A percentile compares a stretch with the other conserved stretches of the same genome.
phyloP scores from a whole-genome alignment of 2,329 filamentous ascomycete genomes.

The Exophiala viscosa region DNA sequence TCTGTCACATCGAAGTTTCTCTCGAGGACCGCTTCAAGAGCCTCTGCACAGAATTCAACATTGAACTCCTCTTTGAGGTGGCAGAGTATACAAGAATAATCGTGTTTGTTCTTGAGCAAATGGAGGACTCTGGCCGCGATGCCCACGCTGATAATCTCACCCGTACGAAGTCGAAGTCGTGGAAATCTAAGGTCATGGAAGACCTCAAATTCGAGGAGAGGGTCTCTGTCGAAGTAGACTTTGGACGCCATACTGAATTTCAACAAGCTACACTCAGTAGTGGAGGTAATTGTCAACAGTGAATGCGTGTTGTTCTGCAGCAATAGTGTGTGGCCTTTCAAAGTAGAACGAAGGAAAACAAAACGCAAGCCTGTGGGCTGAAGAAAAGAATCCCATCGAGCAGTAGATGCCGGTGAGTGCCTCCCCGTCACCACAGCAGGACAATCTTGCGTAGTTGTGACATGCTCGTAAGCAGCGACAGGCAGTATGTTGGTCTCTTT shows the following conservation, averaged over 20 bases:
- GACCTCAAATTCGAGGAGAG: background rate
- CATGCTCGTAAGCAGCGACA: background rate
- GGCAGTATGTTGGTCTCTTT: no score
- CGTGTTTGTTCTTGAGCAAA: background rate
- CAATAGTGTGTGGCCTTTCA: no score
- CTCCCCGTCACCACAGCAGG: no score
- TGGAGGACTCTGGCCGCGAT: constrained; percentile 10
- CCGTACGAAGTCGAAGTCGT: background rate
- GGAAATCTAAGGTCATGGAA: background rate
- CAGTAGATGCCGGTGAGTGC: no score
- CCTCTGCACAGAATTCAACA: constrained; percentile 9
- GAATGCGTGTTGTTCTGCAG: no score
- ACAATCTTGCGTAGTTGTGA: background rate
- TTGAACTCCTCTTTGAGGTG: constrained; percentile 10
- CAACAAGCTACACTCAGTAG: background rate
- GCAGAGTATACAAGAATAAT: constrained; percentile 1
- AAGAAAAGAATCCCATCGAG: no score
- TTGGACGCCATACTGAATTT: background rate
- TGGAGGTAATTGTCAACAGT: background rate
- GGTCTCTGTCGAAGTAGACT: background rate
- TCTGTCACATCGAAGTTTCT: constrained; percentile 10
- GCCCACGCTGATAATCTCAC: constrained; percentile 6
- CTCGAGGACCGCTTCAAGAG: constrained; percentile 8
- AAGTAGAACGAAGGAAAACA: no score
- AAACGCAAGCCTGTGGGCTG: no score